These are phyloP conservation scores for Torulaspora gathmanii DNA, from an alignment of 805 yeast species.

Conservation along the genomic window DNA sequence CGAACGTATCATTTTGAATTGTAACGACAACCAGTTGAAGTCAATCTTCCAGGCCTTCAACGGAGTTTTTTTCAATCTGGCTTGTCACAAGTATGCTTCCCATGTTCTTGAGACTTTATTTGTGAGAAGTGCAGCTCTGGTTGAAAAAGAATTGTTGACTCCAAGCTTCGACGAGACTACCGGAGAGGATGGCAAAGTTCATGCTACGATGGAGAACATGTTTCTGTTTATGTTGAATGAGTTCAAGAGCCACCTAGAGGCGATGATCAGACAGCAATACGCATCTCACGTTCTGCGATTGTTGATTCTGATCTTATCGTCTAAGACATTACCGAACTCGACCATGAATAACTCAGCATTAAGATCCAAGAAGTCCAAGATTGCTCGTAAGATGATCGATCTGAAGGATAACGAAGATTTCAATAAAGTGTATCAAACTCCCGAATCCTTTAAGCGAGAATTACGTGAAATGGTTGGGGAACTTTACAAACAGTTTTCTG, in stretches of 20 bases:
- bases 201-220: constrained; percentile 59
- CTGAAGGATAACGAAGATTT: constrained; percentile 74
- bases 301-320: constrained; percentile 64
- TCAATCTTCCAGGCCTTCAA: constrained; percentile 59
- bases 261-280: constrained; percentile 69
- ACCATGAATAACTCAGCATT: constrained; percentile 63
- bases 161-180: constrained; percentile 37
- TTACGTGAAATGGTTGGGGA: constrained; percentile 46
- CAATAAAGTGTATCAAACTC: constrained; percentile 61
- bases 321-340: constrained; percentile 71
- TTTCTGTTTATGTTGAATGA: constrained; percentile 64
- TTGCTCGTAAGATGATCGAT: constrained; percentile 90
- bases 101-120: constrained; percentile 88
- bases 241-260: constrained; percentile 51
- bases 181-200: constrained; percentile 37
- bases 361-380: constrained; percentile 77
- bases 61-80: constrained; percentile 70
- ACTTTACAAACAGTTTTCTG: constrained; percentile 36
- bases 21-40: constrained; percentile 61
- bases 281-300: constrained; percentile 85
- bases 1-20: constrained; percentile 74
- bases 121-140: constrained; percentile 65
- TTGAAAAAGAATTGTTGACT: constrained; percentile 65
- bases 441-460: constrained; percentile 60
- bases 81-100: constrained; percentile 86